phyloP scores from a whole-genome alignment of 805 yeast species.

The Sugiyamaella valdiviana region DNA sequence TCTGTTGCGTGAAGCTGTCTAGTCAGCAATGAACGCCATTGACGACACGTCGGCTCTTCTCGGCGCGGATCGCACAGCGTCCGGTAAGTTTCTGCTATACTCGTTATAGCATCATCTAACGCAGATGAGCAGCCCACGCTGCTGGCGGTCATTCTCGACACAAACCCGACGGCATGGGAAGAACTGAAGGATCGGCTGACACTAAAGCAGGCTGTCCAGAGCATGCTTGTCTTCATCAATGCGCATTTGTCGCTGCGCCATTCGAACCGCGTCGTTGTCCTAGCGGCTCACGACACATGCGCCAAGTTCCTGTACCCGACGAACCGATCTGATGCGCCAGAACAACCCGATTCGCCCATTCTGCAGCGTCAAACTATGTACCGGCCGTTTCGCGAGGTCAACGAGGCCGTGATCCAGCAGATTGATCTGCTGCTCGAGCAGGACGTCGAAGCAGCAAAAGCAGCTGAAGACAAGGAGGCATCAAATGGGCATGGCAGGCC shows the following conservation, averaged over 20 bases:
- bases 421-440: constrained; percentile 42
- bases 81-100: background rate
- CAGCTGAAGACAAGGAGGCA: constrained; percentile 18
- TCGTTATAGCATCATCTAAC: background rate
- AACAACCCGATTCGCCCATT: constrained; percentile 6
- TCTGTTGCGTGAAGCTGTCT: background rate
- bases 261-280: constrained; percentile 74
- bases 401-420: constrained; percentile 61
- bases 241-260: constrained; percentile 83
- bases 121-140: constrained; percentile 72
- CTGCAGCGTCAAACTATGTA: constrained; percentile 56
- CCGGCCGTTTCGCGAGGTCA: constrained; percentile 74
- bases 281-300: constrained; percentile 67
- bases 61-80: background rate
- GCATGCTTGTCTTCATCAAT: constrained; percentile 70
- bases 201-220: constrained; percentile 53
- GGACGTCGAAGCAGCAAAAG: constrained; percentile 26
- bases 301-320: constrained; percentile 59
- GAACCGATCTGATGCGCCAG: background rate
- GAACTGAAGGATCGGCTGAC: constrained; percentile 33
- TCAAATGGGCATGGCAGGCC: too few relatives aligned
- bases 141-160: constrained; percentile 69
- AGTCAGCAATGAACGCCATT: constrained; percentile 28
- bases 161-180: constrained; percentile 68
- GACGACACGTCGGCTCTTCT: constrained; percentile 28